Conservation (phyloP, 768 basidiomycete genomes). For the Amanita polypyramis region DNA sequence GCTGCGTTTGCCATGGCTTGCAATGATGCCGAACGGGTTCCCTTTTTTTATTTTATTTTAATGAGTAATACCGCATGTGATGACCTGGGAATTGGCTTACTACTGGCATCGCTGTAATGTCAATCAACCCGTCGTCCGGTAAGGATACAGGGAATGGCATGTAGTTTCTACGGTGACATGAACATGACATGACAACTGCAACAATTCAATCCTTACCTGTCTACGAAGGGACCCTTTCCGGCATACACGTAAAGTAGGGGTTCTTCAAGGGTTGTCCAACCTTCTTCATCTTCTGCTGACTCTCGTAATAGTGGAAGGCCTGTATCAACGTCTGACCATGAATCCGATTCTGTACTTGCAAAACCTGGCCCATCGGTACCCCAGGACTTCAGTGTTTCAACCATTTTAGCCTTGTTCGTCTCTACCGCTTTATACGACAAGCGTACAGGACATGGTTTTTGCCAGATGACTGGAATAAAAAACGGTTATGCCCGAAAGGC, state of each 20-base stretch:
- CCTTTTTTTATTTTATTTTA: too few species aligned
- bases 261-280: constrained; percentile 64
- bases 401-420: constrained; percentile 65
- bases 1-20: constrained; percentile 48
- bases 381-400: constrained; percentile 33
- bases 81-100: constrained; percentile 28
- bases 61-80: neutral
- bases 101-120: constrained; percentile 53
- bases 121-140: constrained; percentile 71
- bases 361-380: constrained; percentile 13
- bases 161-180: constrained; percentile 37
- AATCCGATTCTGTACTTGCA: constrained; percentile 1
- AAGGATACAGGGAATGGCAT: constrained; percentile 81
- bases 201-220: constrained; percentile 30
- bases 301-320: constrained; percentile 33
- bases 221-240: constrained; percentile 72
- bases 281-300: constrained; percentile 33
- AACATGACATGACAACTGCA: neutral
- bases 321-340: constrained; percentile 8
- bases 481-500: neutral
- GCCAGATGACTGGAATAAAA: constrained; percentile 37
- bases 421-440: constrained; percentile 63
- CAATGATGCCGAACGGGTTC: neutral
- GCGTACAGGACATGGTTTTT: constrained; percentile 57
- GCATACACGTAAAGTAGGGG: constrained; percentile 64